Conservation (phyloP, 2,329 filamentous ascomycete species). For the Colletotrichum aenigma region DNA sequence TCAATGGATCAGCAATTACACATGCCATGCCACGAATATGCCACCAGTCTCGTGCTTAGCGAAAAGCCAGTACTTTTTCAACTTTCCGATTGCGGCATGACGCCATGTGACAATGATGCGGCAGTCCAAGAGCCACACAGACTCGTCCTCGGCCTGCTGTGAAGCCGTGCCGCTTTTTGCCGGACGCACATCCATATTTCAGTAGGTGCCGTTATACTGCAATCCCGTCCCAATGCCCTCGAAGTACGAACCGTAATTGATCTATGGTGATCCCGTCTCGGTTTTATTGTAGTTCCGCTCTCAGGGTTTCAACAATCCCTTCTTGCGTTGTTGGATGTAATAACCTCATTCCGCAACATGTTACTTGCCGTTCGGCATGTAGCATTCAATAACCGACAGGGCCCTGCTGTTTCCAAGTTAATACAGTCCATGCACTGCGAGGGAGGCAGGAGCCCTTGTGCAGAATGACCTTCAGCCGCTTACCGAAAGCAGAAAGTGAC, state of each 20-base stretch:
- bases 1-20: background rate
- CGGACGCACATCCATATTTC: background rate
- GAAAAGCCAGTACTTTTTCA: background rate
- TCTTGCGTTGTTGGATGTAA: background rate
- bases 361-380: background rate
- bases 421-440: background rate
- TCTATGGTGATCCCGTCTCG: background rate
- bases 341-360: background rate
- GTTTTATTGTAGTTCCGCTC: background rate
- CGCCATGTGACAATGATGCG: background rate
- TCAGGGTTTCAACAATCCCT: background rate
- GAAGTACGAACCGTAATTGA: background rate
- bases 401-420: background rate
- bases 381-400: background rate
- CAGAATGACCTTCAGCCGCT: background rate
- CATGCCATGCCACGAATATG: background rate
- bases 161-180: background rate
- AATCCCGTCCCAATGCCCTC: background rate
- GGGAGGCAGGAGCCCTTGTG: background rate
- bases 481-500: conserved; percentile 3
- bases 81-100: background rate
- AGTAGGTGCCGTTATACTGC: background rate
- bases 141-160: background rate
- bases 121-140: background rate
- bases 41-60: background rate